phyloP scores from a whole-genome alignment of 1,284 basidiomycete genomes.

The Tremellales sp. region DNA sequence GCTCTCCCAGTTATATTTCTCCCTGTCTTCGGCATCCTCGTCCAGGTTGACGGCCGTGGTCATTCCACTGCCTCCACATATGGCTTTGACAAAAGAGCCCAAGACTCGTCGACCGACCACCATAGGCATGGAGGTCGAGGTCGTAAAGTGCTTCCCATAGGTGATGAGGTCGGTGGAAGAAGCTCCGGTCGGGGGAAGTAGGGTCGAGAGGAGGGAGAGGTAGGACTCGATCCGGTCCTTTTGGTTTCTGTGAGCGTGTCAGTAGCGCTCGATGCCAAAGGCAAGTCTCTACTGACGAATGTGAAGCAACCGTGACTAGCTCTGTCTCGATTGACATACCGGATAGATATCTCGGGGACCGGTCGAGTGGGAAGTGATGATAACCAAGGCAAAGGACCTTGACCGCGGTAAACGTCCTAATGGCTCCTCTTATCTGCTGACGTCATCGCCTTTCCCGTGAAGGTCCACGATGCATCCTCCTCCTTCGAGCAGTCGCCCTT shows the following conservation, averaged over 20 bases:
- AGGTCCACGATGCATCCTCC: not conserved
- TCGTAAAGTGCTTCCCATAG: conserved; percentile 39
- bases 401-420: too few relatives aligned
- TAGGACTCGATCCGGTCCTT: conserved; percentile 80
- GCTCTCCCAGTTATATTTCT: conserved; percentile 21
- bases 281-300: too few relatives aligned
- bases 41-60: conserved; percentile 4
- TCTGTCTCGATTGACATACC: too few relatives aligned
- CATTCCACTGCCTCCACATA: conserved; percentile 30
- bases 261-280: too few relatives aligned
- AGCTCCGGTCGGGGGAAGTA: conserved; percentile 53
- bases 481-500: not conserved
- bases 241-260: conserved; percentile 51
- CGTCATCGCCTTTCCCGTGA: too few relatives aligned
- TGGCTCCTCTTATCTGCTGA: too few relatives aligned
- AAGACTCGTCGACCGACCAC: conserved; percentile 42
- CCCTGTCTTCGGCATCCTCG: conserved; percentile 18
- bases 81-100: conserved; percentile 32
- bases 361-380: too few relatives aligned
- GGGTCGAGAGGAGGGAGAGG: conserved; percentile 38
- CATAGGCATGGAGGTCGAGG: conserved; percentile 37
- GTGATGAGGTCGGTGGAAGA: conserved; percentile 52
- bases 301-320: too few relatives aligned
- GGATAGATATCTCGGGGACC: too few relatives aligned
- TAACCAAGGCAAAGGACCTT: too few relatives aligned